Evolutionary conservation across 768 basidiomycete species (phyloP).

Genomic region (Pholiota microspora): DNA sequence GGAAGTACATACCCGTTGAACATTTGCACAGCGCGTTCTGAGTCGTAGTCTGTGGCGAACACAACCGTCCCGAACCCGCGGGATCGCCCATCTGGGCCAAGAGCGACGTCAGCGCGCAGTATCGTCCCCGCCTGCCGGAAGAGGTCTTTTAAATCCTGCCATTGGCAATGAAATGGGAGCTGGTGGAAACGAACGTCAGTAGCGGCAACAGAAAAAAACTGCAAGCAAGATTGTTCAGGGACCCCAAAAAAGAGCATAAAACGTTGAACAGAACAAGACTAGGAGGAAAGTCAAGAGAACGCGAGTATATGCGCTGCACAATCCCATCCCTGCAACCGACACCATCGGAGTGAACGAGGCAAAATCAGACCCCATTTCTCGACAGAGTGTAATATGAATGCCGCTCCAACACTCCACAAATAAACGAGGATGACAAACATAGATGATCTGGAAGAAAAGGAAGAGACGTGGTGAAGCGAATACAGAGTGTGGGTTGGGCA

Average conservation of each 20-base stretch:
- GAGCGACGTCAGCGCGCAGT: slow-evolving; percentile 85
- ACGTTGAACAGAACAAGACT: slow-evolving; percentile 45
- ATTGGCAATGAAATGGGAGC: slow-evolving; percentile 93
- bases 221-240: no score
- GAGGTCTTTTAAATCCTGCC: slow-evolving; percentile 97
- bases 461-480: no score
- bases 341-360: no score
- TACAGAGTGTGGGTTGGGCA: no score
- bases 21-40: slow-evolving; percentile 79
- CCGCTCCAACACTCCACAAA: not conserved
- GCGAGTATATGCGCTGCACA: no score
- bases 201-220: no score
- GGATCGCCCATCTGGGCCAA: slow-evolving; percentile 85
- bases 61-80: slow-evolving; percentile 92
- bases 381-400: not conserved
- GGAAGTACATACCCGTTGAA: slow-evolving; percentile 78
- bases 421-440: not conserved
- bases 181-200: no score
- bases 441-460: no score
- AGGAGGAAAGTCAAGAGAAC: not conserved
- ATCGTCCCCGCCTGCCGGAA: slow-evolving; percentile 91
- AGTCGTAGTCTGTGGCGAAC: slow-evolving; percentile 80
- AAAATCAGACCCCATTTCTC: not conserved
- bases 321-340: no score
- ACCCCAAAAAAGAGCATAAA: no score